Evolutionary conservation across 2,329 filamentous ascomycete genomes (phyloP), one percentile per base, ranked within the genome.

Genomic region (Magnaporthiopsis rhizophila): DNA sequence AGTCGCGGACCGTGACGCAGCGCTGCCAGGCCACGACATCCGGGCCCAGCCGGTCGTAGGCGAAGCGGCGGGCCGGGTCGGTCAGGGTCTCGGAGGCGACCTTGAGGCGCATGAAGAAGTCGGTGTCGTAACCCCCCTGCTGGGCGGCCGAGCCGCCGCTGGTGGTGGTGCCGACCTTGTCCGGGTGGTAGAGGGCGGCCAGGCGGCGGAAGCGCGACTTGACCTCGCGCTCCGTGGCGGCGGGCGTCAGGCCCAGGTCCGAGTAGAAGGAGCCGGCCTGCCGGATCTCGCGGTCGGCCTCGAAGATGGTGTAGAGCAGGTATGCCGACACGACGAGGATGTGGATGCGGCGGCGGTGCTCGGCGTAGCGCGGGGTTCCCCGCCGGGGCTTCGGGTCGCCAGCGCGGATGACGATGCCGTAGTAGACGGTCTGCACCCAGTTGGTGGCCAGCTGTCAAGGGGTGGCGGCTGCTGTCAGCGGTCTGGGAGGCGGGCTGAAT

Each of bases 291-390:
- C 90, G 87, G 81, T 96, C 91, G 71, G 92, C 89, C 78, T 98
- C 94, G 79, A 93, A 95, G 71, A 98, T 86, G 60, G 92, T 97
- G 81, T 97, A 97, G 68, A 89, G 78, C 53, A 98, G 90, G 78
- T 98, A 99, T 66, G 85, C 78, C 61, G 89, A 81, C 62, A 98
- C 89, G 71, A 98, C 91, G 69, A 89, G 80, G 72, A 94, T 89
- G 74, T 95, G 88, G 74, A 97, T 94, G 70, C 87, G 85, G 65
- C 90, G 89, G 66, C 92, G 89, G 79, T 98, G 91, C 65, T 83
- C 82, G 67, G 83, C 81, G 74, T 86, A 91, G 68, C 87, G 87
- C 2, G 86, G 82, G n/a, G 83, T 81, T 74, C 90, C 85, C 50
- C 89, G 85, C 65, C 78, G 85, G 1, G 89, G 94, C 66, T 89